Evolutionary conservation across 108 stramenopile genomes (phyloP), one percentile per base, ranked within the genome.

Genomic region (Cyclotella kingstonii): DNA sequence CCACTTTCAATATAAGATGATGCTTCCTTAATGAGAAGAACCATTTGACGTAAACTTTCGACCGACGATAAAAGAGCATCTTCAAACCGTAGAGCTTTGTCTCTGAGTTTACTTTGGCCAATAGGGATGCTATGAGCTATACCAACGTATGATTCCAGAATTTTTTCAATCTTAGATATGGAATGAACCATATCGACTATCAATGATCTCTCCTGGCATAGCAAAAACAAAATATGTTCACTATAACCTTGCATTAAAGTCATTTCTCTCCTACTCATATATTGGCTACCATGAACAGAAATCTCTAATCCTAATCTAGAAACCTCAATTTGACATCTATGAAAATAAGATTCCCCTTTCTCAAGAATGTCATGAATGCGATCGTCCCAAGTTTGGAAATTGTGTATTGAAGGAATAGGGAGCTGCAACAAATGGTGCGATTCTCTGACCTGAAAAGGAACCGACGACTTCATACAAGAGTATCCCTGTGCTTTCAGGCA

Each of bases 251-350:
- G 58, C 86, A 93, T 88, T 28, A 84, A 54, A 2, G 84, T 73
- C 68, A 78, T 84, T 49, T 93, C 83, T 22, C 85, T 76, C 48
- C 76, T 72, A 27, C 76, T 90, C 81, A 93, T 83, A 47, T 93
- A 72, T 38, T 76, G 80, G 48, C 91, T 89, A 7, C 88, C 86
- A 31, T 86, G 43, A 54, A 83, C 81, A 11, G 66, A 63, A 9
- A 82, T 73, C 72, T 93, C 91, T 39, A 81, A 67, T n/a, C 81
- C 64, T 23, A 89, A 52, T 35, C 83, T 53, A 41, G 72, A 60
- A 30, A 81, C 35, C 72, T 93, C 91, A 23, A 82, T 45, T 11
- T 83, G 69, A 54, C 76, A 73, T 54, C 82, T 57, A 45, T 77
- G 66, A 60, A 79, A 93, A 53, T 90, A 93, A 29, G 70, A 60